phyloP scores from a whole-genome alignment of 1,284 basidiomycete species.

The Entoloma clypeatum region DNA sequence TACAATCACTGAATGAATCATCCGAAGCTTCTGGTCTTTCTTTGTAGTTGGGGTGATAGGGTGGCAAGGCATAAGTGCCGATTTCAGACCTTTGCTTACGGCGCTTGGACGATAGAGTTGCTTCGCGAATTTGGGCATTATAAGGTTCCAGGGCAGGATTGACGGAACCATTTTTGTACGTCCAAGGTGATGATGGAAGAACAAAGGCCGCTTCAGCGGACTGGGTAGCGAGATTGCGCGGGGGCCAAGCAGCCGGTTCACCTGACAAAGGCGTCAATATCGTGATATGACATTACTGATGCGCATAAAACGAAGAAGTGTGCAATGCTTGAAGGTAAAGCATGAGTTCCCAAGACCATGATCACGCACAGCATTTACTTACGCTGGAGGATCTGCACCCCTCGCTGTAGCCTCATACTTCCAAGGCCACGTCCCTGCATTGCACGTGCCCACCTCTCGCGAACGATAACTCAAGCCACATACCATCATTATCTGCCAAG shows the following conservation, averaged over 20 bases:
- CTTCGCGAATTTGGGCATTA: constrained; percentile 38
- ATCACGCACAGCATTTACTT: constrained; percentile 3
- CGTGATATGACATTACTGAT: too few species aligned
- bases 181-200: constrained; percentile 72
- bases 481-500: constrained; percentile 69
- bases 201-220: constrained; percentile 38
- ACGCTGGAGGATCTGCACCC: constrained; percentile 1
- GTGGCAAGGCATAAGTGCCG: constrained; percentile 53
- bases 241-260: constrained; percentile 47
- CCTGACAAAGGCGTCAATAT: constrained; percentile 15
- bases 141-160: constrained; percentile 73
- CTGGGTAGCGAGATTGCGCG: constrained; percentile 45
- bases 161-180: constrained; percentile 70
- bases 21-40: constrained; percentile 26
- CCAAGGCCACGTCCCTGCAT: constrained; percentile 10
- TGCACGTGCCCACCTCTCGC: constrained; percentile 13
- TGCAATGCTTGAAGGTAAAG: background rate
- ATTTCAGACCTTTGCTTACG: constrained; percentile 12
- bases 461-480: constrained; percentile 58
- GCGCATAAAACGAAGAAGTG: constrained; percentile 2
- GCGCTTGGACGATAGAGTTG: constrained; percentile 20
- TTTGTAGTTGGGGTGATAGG: constrained; percentile 70
- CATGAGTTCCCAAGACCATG: constrained; percentile 9
- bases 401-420: constrained; percentile 8
- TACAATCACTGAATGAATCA: constrained; percentile 18